Percentiles rank a stretch among this genome's conserved stretches.
Conservation (phyloP, 192 early-diverging fungal species). For the Globomyces pollinis-pini region DNA sequence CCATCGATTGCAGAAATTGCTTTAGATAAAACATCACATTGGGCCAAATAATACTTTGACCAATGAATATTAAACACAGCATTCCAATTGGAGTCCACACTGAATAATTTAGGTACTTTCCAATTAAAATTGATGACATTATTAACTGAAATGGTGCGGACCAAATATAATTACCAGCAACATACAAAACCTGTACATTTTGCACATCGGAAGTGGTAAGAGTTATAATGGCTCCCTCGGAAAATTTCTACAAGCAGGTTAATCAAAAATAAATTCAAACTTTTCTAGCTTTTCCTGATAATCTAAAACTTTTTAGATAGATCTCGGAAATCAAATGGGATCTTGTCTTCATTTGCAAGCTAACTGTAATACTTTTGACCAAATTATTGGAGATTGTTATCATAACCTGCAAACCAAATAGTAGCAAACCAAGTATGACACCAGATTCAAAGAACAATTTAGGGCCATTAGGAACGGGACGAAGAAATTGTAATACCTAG, state of each 20-base stretch:
- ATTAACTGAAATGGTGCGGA: not conserved
- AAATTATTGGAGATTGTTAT: no score
- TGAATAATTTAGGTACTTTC: conserved; percentile 6
- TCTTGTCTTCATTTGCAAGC: not conserved
- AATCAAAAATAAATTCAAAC: no score
- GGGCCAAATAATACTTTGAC: no score
- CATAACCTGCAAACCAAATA: no score
- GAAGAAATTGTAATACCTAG: no score
- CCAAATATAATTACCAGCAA: not conserved
- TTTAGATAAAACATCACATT: conserved; percentile 5
- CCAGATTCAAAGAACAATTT: no score
- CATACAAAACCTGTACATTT: not conserved
- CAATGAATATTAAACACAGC: no score
- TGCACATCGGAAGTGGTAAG: conserved; percentile 25
- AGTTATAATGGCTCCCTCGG: conserved; percentile 52
- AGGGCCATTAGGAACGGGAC: no score
- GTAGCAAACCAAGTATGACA: no score
- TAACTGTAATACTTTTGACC: no score
- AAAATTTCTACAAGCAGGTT: conserved; percentile 52
- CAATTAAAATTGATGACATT: not conserved
- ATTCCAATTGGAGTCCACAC: no score
- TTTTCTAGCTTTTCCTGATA: conserved; percentile 45
- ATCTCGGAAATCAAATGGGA: conserved; percentile 28
- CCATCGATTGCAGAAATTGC: conserved; percentile 10
- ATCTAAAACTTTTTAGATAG: conserved; percentile 50